Evolutionary conservation across 306 rosid species (phyloP), one percentile per base, ranked within the genome.

Genomic region (Vigna mungo): DNA sequence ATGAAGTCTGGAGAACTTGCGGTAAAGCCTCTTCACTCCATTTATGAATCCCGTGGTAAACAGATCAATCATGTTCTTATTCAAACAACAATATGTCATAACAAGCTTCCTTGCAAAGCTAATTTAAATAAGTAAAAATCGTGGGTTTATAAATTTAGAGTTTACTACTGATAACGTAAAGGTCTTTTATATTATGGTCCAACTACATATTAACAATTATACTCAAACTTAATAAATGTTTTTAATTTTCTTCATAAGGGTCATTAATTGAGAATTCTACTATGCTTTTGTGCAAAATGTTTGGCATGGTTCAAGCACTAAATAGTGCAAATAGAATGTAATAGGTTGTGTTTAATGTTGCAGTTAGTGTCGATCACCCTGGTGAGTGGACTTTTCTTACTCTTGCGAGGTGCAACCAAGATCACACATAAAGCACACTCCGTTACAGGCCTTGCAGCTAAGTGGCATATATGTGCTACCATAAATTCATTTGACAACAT

Each of bases 391-490:
- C 88, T 95, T 20, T 89, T 77, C 88, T 82, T 95, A 79, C 88
- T 92, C 78, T 76, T 95, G 79, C 77, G 96, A 56, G 84, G 97
- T 12, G 97, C 96, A 0, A 85, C 97, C 3, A 95, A 90, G 87
- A 85, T 95, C 72, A 89, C 97, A 37, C 98, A 95, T 81, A 92
- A 84, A 78, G 98, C 98, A 34, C 92, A 90, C 76, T 88, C 97
- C 34, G 59, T 85, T 21, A 88, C 98, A 10, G 85, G 93, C 53
- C 90, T 95, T 23, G 92, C 97, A 54, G 86, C 99, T 32, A 95
- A 95, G 83, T 95, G 97, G 99, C 96, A 95, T 56, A 74, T 83
- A 58, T 90, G 90, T 11, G 92, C 97, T 34, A 89, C 92, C 20
- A 81, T 95, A 46, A 84, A 89, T 78, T 82, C 96, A n/a, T 90